Percentiles rank a stretch among this genome's conserved stretches.
These are phyloP conservation scores for Claviceps sp. DNA, from an alignment of 2,329 filamentous ascomycete species.

Conservation along the genomic window DNA sequence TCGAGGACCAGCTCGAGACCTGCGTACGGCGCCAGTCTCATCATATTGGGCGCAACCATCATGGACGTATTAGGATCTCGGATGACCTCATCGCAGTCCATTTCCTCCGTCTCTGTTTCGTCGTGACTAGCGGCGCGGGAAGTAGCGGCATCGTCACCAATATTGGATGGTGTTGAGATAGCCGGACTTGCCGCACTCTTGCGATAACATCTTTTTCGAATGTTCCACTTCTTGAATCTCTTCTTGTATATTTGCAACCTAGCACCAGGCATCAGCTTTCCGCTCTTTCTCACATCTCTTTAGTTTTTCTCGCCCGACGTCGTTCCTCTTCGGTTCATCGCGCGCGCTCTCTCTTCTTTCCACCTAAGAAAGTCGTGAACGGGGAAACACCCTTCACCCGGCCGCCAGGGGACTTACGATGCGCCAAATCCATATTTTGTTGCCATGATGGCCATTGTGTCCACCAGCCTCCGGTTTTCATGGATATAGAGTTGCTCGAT, in stretches of 20 bases:
- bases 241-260: constrained; percentile 28
- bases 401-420: constrained; percentile 17
- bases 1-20: constrained; percentile 21
- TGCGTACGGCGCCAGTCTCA: constrained; percentile 14
- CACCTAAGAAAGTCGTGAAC: not conserved
- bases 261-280: not conserved
- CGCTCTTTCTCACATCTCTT: not conserved
- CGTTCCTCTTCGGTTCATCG: not conserved
- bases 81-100: not conserved
- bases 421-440: constrained; percentile 22
- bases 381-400: too few species aligned
- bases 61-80: constrained; percentile 4
- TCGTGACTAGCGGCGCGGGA: not conserved
- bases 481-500: constrained; percentile 21
- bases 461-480: constrained; percentile 22
- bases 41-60: constrained; percentile 10
- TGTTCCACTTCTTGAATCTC: constrained; percentile 24
- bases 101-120: constrained; percentile 2
- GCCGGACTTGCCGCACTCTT: constrained; percentile 8
- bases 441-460: constrained; percentile 23
- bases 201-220: constrained; percentile 23
- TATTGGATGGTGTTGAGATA: constrained; percentile 3
- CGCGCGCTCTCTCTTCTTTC: not conserved
- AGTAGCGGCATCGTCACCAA: not conserved
- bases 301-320: not conserved